Base-by-base conservation (phyloP, 2,329 filamentous ascomycete genomes). In the Hawksworthiomyces lignivorus region DNA sequence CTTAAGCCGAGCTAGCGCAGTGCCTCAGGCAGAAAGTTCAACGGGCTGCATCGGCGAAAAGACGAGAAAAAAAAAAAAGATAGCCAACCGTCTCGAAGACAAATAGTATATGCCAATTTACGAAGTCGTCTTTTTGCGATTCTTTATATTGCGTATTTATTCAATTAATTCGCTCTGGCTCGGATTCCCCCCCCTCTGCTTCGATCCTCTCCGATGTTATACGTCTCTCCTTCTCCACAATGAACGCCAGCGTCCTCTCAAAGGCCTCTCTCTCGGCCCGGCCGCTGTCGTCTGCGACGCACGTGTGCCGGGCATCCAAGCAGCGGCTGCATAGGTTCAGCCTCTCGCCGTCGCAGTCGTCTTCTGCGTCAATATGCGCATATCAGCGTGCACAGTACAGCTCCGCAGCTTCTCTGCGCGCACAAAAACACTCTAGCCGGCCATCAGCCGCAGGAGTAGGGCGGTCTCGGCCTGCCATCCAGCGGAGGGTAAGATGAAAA, bases 221-320 rank as follows among this genome's bases (percentile, higher is more conserved):
- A 4, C 19, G n/a, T 12, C 32, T 14, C 18, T 17, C n/a, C 20
- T 3, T 14, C 10, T 27, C 48, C 45, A 50, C 50, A 36, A 62
- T 63, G 59, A 61, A 56, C 51, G 49, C 59, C 30, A 57, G 50
- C 44, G 51, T 62, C 40, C 41, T 62, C 21, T 52, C 57, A 29
- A 61, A 59, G 52, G 57, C 57, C n/a, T 55, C 50, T 24, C 44
- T 60, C 28, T 55, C 60, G 39, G 52, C 53, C 19, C 53, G 55
- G 43, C 56, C 56, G 34, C 49, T 61, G 42, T 54, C 55, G 6
- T 54, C 55, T 33, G 52, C 56, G 11, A 52, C 55, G 29, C 57
- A 57, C 41, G 49, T 56, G 50, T 62, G 58, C 39, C 48, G 56
- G 20, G 30, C 31, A 5, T 7, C 44, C 2, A 51, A 50, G 21